Evolutionary conservation across 805 yeast genomes (phyloP), one percentile per base, ranked within the genome.

Genomic region (Pichia californica): DNA sequence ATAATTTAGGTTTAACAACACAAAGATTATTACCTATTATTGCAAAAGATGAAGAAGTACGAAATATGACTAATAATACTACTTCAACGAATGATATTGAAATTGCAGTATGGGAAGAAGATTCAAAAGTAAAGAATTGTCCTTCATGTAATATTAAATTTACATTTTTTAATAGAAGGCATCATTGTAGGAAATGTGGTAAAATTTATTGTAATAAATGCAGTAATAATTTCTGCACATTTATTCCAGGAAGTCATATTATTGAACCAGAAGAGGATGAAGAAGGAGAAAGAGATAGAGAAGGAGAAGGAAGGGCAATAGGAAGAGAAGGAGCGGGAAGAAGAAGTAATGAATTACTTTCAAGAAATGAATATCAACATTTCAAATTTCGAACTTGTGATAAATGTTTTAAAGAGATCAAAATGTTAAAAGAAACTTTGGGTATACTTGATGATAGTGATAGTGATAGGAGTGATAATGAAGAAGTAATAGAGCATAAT

Each of bases 151-250:
- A 57, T 26, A 47, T 58, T 1, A 43, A 50, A 31, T 87, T 79
- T 63, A 68, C 80, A 2, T 61, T 85, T 44, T 79, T 83, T 59
- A 74, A 68, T 57, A 70, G 96, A 45, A 72, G 88, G 44, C 96
- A 87, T 63, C 96, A 87, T 59, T 87, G 96, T 61, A 70, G 93
- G 41, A 70, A 66, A 46, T 87, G 96, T 64, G 96, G 96, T 3
- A 68, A 78, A 28, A 81, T 88, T 0, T 85, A 82, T 15, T 87
- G 96, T 61, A 81, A 78, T 26, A 54, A 58, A 31, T 87, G 96
- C 55, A 79, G 91, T 7, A 57, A 66, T 8, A 68, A 74, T 19
- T 61, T 63, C 33, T 69, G 76, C 7, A 66, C 70, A 28, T 83
- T 81, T 56, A 68, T 79, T 36, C 77, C 84, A 10, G 71, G 76